Evolutionary conservation across 2,329 filamentous ascomycete species (phyloP).

Genomic region (Penicillium sp.): DNA sequence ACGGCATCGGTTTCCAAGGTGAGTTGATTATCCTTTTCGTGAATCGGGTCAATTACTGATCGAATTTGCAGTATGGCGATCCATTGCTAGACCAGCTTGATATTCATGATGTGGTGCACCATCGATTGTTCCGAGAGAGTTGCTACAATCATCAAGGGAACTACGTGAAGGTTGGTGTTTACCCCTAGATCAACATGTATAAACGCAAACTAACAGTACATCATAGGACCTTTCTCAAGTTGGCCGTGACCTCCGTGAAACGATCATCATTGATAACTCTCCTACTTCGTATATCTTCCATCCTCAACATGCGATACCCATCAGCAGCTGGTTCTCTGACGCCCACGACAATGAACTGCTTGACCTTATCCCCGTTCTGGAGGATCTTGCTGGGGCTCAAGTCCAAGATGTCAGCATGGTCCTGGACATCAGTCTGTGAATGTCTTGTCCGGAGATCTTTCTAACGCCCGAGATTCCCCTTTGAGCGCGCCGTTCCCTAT

Average conservation of each 20-base stretch:
- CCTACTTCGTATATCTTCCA: slow-evolving; percentile 99
- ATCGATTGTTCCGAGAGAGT: slow-evolving; percentile 94
- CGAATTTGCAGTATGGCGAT: slow-evolving; percentile 74
- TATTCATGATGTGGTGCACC: slow-evolving; percentile 95
- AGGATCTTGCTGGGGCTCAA: slow-evolving; percentile 85
- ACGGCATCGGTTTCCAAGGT: slow-evolving; percentile 98
- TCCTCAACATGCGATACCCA: slow-evolving; percentile 96
- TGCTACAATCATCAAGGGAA: slow-evolving; percentile 99
- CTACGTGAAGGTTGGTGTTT: slow-evolving; percentile 74
- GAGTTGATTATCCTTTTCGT: slow-evolving; percentile 27
- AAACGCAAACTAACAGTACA: not conserved
- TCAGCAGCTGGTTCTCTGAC: slow-evolving; percentile 99
- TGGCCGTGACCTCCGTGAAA: slow-evolving; percentile 91
- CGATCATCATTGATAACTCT: slow-evolving; percentile 99
- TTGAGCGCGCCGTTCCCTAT: slow-evolving; percentile 29
- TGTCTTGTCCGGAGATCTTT: slow-evolving; percentile 25
- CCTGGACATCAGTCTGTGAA: slow-evolving; percentile 76
- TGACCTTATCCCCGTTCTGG: slow-evolving; percentile 95
- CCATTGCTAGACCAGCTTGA: slow-evolving; percentile 94
- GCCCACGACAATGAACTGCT: slow-evolving; percentile 98
- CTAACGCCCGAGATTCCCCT: slow-evolving; percentile 30
- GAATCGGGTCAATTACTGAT: not conserved
- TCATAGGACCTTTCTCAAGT: slow-evolving; percentile 88
- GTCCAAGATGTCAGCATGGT: slow-evolving; percentile 97
- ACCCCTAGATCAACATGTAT: not conserved